Evolutionary conservation across 2,329 filamentous ascomycete species (phyloP), one percentile per base, ranked within the genome.

Genomic region (Colletotrichum sp.): DNA sequence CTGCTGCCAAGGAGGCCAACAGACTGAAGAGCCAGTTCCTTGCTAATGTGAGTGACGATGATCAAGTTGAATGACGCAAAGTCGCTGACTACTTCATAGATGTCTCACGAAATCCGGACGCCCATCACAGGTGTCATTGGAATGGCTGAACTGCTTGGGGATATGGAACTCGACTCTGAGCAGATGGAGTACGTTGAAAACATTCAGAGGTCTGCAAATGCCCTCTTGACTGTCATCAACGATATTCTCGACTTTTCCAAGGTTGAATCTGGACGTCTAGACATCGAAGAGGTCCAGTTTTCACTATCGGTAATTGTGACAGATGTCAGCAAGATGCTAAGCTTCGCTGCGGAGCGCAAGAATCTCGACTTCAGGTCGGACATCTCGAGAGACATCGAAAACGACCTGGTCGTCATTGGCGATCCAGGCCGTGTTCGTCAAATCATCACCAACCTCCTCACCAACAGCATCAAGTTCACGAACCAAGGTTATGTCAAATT

Each of bases 221-320:
- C 94, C 3, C 86, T 98, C 4, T 87, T 98, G 24, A 96, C 95
- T 0, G 94, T 98, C 55, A 98, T 98, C 84, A 98, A 98, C 81
- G 95, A 98, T 80, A 98, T 98, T 71, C 87, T 98, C 3, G 95
- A 98, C 84, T 96, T 98, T 82, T 97, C 95, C 6, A 98, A 98
- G 83, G 93, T 95, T 3, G 95, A 96, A 82, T 95, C 93, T 10
- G 94, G 95, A 5, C 89, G 93, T 9, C 85, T 96, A 24, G 94
- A 96, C 77, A 93, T 96, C 55, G 94, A 96, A 83, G 93, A 96
- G 79, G 94, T 96, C 1, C 94, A 95, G 77, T 96, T 96, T 80
- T 95, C 93, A 32, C 87, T 96, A 3, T 93, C 92, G 0, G 88
- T 95, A 2, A 92, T 95, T 15, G 91, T 96, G 8, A 90, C 93